Conservation (phyloP, 129 eudicot species). For the Flaveria robusta region DNA sequence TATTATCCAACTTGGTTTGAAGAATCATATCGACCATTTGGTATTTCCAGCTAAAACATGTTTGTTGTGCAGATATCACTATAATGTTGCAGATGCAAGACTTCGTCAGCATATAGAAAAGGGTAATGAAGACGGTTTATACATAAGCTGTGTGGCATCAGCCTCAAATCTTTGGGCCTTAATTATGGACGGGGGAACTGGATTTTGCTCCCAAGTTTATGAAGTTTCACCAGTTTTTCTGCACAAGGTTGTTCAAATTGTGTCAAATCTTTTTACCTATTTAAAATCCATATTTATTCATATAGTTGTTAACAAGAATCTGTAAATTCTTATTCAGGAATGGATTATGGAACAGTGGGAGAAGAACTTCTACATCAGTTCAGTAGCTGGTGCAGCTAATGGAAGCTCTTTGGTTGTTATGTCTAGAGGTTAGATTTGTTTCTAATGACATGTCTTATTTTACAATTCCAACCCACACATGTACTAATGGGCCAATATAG, state of each 20-base stretch:
- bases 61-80: slow-evolving; percentile 70
- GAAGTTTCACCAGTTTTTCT: slow-evolving; percentile 88
- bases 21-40: not conserved
- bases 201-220: slow-evolving; percentile 79
- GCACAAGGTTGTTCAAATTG: slow-evolving; percentile 61
- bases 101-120: slow-evolving; percentile 88
- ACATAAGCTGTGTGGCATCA: slow-evolving; percentile 94
- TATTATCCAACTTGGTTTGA: not conserved
- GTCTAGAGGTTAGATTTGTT: slow-evolving; percentile 80
- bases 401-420: slow-evolving; percentile 95
- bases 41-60: not conserved
- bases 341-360: slow-evolving; percentile 99
- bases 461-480: not conserved
- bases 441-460: not conserved
- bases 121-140: slow-evolving; percentile 90
- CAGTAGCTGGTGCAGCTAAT: slow-evolving; percentile 91
- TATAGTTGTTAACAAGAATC: not conserved
- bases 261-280: not conserved
- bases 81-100: slow-evolving; percentile 89
- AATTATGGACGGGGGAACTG: slow-evolving; percentile 97
- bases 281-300: not conserved
- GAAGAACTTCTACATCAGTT: slow-evolving; percentile 90
- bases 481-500: not conserved
- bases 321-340: slow-evolving; percentile 48
- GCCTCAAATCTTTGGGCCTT: slow-evolving; percentile 95